Conservation (phyloP, 139 green algal species). For the Nannochloris sp. region DNA sequence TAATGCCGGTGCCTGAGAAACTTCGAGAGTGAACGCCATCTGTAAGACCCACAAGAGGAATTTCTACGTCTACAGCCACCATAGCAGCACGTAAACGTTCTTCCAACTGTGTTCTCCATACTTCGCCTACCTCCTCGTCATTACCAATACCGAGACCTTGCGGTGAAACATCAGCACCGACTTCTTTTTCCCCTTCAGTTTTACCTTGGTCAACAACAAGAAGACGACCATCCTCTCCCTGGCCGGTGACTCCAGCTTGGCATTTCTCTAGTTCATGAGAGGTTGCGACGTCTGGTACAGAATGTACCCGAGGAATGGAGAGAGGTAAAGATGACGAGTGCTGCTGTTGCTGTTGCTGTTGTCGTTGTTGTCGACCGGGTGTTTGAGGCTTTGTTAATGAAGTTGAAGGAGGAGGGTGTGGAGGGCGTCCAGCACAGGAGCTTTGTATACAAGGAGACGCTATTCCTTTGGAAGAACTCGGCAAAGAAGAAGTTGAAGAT, state of each 20-base stretch:
- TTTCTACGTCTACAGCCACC: slow-evolving; percentile 67
- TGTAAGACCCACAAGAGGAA: slow-evolving; percentile 73
- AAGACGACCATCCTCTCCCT: slow-evolving; percentile 17
- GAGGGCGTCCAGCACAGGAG: neutral
- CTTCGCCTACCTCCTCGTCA: neutral
- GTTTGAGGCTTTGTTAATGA: neutral
- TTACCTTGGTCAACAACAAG: neutral
- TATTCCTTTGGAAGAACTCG: too few species aligned
- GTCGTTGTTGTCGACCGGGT: too few species aligned
- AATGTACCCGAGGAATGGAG: slow-evolving; percentile 11
- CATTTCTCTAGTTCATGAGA: slow-evolving; percentile 3
- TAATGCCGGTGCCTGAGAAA: slow-evolving; percentile 51
- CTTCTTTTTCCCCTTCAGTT: neutral
- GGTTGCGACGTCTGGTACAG: neutral
- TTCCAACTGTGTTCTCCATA: slow-evolving; percentile 9
- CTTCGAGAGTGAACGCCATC: slow-evolving; percentile 75
- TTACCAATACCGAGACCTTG: too few species aligned
- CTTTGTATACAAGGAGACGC: neutral
- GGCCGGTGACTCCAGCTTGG: slow-evolving; percentile 12
- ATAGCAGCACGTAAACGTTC: slow-evolving; percentile 31
- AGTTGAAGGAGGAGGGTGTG: neutral
- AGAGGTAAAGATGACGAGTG: too few species aligned
- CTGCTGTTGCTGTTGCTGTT: neutral
- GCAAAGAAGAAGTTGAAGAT: neutral
- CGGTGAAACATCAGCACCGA: neutral